phyloP scores from a whole-genome alignment of 352 stramenopile genomes.

The Pythium brassicae region DNA sequence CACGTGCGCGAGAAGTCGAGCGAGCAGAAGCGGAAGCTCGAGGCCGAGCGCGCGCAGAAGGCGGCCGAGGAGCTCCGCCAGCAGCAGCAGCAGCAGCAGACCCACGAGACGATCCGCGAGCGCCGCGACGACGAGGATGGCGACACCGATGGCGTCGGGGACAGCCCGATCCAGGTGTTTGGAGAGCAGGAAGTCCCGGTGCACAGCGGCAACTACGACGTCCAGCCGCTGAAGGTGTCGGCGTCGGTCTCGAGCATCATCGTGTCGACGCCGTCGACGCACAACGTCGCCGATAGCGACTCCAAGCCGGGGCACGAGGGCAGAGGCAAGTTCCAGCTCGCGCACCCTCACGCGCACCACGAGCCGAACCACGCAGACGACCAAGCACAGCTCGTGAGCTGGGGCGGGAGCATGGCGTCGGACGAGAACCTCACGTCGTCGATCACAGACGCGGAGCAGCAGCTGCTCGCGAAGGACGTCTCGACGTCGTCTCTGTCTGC shows the following conservation, averaged over 20 bases:
- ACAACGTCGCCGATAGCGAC: background rate
- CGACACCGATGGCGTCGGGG: conserved; percentile 4
- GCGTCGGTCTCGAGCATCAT: conserved; percentile 18
- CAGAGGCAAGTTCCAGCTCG: background rate
- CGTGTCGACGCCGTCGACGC: conserved; percentile 12
- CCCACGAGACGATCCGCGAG: background rate
- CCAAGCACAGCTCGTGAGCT: conserved; percentile 5
- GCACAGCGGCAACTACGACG: conserved; percentile 10
- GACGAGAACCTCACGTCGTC: conserved; percentile 11
- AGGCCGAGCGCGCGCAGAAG: conserved; percentile 11
- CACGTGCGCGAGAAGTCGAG: conserved; percentile 68
- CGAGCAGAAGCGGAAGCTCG: conserved; percentile 29
- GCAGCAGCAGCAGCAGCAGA: conserved; percentile 2
- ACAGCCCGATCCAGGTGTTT: conserved; percentile 14
- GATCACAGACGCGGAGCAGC: conserved; percentile 11
- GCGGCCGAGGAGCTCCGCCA: conserved; percentile 9
- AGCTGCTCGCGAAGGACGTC: conserved; percentile 15
- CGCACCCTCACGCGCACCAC: background rate
- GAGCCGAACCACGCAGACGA: background rate
- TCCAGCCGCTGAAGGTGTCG: conserved; percentile 10
- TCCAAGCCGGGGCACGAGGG: background rate
- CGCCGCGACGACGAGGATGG: conserved; percentile 5
- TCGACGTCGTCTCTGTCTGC: conserved; percentile 17
- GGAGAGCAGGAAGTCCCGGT: conserved; percentile 6
- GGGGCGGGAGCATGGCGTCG: conserved; percentile 10